phyloP scores from a whole-genome alignment of 2,329 filamentous ascomycete genomes.

The Penicillium janthinellum region DNA sequence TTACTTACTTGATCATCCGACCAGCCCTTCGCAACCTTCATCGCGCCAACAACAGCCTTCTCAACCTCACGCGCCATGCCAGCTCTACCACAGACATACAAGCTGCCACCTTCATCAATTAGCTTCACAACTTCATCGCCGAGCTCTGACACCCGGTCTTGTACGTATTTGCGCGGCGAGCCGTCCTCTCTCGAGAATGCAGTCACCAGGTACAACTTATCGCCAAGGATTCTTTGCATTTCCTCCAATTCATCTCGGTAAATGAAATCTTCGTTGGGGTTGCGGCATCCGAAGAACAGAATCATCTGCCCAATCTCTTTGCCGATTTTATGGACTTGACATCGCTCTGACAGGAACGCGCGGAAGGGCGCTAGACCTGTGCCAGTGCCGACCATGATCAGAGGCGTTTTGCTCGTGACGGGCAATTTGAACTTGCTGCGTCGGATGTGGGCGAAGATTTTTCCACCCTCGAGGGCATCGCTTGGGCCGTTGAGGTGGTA shows the following conservation, averaged over 20 bases:
- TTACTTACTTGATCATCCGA: conserved; percentile 44
- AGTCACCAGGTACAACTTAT: conserved; percentile 24
- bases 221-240: conserved; percentile 21
- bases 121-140: conserved; percentile 35
- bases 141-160: conserved; percentile 40
- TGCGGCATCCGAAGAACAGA: conserved; percentile 48
- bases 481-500: conserved; percentile 82
- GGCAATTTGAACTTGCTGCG: conserved; percentile 97
- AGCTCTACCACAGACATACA: conserved; percentile 45
- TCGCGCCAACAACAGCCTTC: conserved; percentile 40
- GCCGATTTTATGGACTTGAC: conserved; percentile 38
- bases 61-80: conserved; percentile 48
- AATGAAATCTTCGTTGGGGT: conserved; percentile 40
- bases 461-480: conserved; percentile 87
- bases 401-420: conserved; percentile 40
- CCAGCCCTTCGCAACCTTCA: conserved; percentile 42
- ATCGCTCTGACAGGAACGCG: conserved; percentile 47
- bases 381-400: conserved; percentile 57
- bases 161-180: conserved; percentile 38
- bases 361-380: conserved; percentile 55
- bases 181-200: conserved; percentile 33
- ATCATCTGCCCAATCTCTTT: conserved; percentile 41
- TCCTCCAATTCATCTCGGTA: conserved; percentile 37
- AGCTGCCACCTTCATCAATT: conserved; percentile 41
- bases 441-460: conserved; percentile 86